Conservation (phyloP, 1,284 basidiomycete genomes). For the Ganoderma leucocontextum region DNA sequence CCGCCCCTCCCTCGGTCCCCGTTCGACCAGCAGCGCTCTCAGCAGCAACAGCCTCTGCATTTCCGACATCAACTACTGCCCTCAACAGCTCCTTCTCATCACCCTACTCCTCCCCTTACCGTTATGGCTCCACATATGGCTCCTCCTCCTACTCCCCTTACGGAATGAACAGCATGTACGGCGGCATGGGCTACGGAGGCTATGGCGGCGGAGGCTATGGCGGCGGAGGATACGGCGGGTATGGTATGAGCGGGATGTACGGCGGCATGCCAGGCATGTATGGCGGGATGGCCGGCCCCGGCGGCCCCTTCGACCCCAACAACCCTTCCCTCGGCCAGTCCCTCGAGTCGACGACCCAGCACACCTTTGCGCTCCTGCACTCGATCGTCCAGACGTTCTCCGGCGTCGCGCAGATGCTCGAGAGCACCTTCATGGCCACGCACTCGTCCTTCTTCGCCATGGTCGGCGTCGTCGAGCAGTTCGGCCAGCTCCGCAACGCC, state of each 20-base stretch:
- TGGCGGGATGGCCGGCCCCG: slow-evolving; percentile 51
- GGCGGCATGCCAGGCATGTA: slow-evolving; percentile 48
- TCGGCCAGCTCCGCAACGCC: slow-evolving; percentile 90
- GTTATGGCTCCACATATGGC: slow-evolving; percentile 46
- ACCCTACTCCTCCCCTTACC: slow-evolving; percentile 55
- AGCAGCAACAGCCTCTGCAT: slow-evolving; percentile 37
- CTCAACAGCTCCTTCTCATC: slow-evolving; percentile 41
- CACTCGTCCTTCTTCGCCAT: slow-evolving; percentile 99
- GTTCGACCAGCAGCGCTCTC: slow-evolving; percentile 51
- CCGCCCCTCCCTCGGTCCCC: slow-evolving; percentile 45
- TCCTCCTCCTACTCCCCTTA: slow-evolving; percentile 49
- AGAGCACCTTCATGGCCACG: slow-evolving; percentile 98
- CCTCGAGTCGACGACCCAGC: slow-evolving; percentile 89
- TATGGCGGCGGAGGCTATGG: slow-evolving; percentile 51
- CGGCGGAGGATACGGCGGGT: slow-evolving; percentile 44
- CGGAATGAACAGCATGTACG: slow-evolving; percentile 52
- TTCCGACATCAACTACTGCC: slow-evolving; percentile 31
- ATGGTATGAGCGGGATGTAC: slow-evolving; percentile 51
- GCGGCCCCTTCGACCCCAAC: slow-evolving; percentile 59
- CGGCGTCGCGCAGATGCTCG: slow-evolving; percentile 97
- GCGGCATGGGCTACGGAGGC: slow-evolving; percentile 45
- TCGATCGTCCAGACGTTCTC: slow-evolving; percentile 96
- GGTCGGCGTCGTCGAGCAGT: slow-evolving; percentile 97
- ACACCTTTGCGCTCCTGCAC: slow-evolving; percentile 93
- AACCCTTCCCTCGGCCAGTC: slow-evolving; percentile 83